These are phyloP conservation scores for Tuctoria greenei DNA, from an alignment of 176 grass and related monocot species.

Conservation along the genomic window DNA sequence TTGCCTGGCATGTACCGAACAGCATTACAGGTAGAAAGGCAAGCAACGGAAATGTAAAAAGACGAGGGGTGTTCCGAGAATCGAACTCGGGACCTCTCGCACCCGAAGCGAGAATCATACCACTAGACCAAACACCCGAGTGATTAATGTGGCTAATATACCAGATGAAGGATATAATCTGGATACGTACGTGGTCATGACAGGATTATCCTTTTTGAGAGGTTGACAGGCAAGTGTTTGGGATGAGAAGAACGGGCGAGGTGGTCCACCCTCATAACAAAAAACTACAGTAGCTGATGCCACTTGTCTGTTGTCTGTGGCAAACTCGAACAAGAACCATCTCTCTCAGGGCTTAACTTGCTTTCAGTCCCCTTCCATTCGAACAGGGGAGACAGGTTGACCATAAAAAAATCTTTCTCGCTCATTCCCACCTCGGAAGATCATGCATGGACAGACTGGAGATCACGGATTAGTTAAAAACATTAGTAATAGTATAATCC, in stretches of 20 bases:
- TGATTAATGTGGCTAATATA: too few relatives aligned
- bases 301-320: not conserved
- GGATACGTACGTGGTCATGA: not conserved
- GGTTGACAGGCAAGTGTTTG: not conserved
- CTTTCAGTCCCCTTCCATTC: not conserved
- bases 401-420: not conserved
- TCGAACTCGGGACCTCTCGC: conserved; percentile 92
- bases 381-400: not conserved
- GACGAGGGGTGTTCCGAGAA: conserved; percentile 98
- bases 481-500: not conserved
- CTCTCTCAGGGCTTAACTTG: not conserved
- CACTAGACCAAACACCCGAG: conserved; percentile 98
- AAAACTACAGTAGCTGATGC: not conserved
- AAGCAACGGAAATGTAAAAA: too few relatives aligned
- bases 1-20: too few relatives aligned
- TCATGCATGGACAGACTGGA: too few relatives aligned
- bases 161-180: too few relatives aligned
- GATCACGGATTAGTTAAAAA: not conserved
- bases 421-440: too few relatives aligned
- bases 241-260: not conserved
- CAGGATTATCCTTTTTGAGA: not conserved
- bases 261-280: not conserved
- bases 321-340: too few relatives aligned
- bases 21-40: too few relatives aligned
- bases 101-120: conserved; percentile 98